Percentiles rank a stretch among this genome's conserved stretches.
Evolutionary conservation across 208 protist genomes (phyloP).

Genomic region (Porcisia deanei): DNA sequence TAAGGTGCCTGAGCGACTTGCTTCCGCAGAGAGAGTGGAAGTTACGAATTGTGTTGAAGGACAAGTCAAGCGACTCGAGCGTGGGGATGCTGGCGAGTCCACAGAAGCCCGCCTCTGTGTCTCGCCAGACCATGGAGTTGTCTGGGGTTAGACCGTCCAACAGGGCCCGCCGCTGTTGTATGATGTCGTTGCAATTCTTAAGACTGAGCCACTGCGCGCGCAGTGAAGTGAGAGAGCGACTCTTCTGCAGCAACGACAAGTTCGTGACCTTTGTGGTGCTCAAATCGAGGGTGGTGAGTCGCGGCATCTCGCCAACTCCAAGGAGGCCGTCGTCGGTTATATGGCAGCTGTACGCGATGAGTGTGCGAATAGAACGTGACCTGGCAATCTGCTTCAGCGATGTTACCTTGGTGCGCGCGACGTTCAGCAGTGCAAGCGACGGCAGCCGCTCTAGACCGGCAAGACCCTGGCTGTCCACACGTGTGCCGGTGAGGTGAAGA

Average conservation of each 20-base stretch:
- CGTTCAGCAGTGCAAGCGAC: constrained; percentile 37
- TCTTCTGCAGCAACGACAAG: constrained; percentile 52
- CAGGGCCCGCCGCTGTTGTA: constrained; percentile 38
- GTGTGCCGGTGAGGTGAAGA: constrained; percentile 41
- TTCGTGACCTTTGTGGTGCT: constrained; percentile 59
- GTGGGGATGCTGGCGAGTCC: constrained; percentile 65
- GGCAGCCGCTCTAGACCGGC: constrained; percentile 45
- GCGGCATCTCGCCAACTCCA: constrained; percentile 45
- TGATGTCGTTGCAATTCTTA: constrained; percentile 55
- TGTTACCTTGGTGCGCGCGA: constrained; percentile 50
- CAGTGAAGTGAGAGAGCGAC: constrained; percentile 46
- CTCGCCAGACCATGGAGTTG: constrained; percentile 19
- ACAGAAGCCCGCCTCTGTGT: constrained; percentile 52
- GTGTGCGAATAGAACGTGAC: constrained; percentile 40
- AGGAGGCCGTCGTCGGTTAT: constrained; percentile 38
- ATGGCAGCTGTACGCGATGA: constrained; percentile 46
- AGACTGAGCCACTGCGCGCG: constrained; percentile 74
- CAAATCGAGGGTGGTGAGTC: constrained; percentile 40
- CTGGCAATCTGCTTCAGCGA: constrained; percentile 29
- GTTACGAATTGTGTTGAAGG: constrained; percentile 59
- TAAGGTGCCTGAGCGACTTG: constrained; percentile 57
- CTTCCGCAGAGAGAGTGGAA: constrained; percentile 57
- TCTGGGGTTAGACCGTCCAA: constrained; percentile 28
- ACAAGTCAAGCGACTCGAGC: constrained; percentile 65
- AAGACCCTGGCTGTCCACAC: constrained; percentile 42